Conservation (phyloP, 176 grass and related monocot species). For the Rhipidocladum racemiflorum region DNA sequence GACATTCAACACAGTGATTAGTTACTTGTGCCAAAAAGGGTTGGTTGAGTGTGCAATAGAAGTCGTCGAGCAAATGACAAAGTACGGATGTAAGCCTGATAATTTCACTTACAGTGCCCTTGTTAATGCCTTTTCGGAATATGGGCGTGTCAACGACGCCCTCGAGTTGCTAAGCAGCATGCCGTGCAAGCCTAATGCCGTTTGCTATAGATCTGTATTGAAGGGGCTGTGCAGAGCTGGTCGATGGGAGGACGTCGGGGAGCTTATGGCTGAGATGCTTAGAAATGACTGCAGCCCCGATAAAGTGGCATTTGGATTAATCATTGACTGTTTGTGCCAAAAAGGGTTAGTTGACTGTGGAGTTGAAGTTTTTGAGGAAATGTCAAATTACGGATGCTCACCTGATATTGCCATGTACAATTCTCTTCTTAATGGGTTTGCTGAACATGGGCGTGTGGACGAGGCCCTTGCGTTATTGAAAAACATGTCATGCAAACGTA, state of each 20-base stretch:
- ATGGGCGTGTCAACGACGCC: not conserved
- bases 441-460: not conserved
- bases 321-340: slow-evolving; percentile 9
- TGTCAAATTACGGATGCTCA: not conserved
- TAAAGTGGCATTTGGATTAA: not conserved
- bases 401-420: not conserved
- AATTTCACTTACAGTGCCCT: not conserved
- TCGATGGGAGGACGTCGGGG: slow-evolving; percentile 7
- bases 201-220: not conserved
- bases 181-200: not conserved
- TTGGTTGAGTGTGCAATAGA: not conserved
- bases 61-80: not conserved
- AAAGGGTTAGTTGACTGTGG: not conserved
- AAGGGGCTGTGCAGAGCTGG: not conserved
- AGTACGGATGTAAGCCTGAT: not conserved
- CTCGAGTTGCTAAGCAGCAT: slow-evolving; percentile 3
- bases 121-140: not conserved
- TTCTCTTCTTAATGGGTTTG: slow-evolving; percentile 6
- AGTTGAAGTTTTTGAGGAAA: not conserved
- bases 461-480: not conserved
- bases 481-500: not conserved
- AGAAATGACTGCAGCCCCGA: not conserved
- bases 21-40: not conserved
- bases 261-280: slow-evolving; percentile 1
- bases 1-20: slow-evolving; percentile 1